Conservation (phyloP, 768 basidiomycete genomes). For the Hydnomerulius pinastri region DNA sequence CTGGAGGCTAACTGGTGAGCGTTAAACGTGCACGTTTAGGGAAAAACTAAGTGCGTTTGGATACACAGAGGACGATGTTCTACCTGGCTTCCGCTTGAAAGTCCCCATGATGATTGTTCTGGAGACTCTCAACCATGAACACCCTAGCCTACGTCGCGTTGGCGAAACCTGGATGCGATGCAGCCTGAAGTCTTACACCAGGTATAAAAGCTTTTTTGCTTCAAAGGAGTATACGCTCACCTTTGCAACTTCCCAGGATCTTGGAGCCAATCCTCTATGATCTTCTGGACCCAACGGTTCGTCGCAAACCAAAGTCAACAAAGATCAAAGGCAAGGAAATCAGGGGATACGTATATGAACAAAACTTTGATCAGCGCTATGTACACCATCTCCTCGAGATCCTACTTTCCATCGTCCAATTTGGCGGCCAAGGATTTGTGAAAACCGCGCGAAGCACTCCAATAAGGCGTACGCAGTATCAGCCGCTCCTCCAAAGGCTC, state of each 20-base stretch:
- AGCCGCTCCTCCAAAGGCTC: slow-evolving; percentile 61
- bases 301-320: slow-evolving; percentile 46
- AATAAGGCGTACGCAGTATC: slow-evolving; percentile 66
- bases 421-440: slow-evolving; percentile 88
- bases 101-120: slow-evolving; percentile 87
- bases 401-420: slow-evolving; percentile 73
- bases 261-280: slow-evolving; percentile 86
- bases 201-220: slow-evolving; percentile 46
- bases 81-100: slow-evolving; percentile 83
- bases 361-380: slow-evolving; percentile 76
- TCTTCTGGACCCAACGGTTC: slow-evolving; percentile 70
- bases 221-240: not conserved
- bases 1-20: slow-evolving; percentile 84
- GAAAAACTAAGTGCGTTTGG: slow-evolving; percentile 6
- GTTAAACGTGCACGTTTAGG: not conserved
- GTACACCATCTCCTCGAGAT: slow-evolving; percentile 75
- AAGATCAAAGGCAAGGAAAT: slow-evolving; percentile 69
- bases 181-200: slow-evolving; percentile 85
- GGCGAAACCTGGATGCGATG: slow-evolving; percentile 99
- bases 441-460: slow-evolving; percentile 68
- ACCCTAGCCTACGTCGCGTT: slow-evolving; percentile 71
- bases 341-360: slow-evolving; percentile 66
- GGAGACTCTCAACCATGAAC: slow-evolving; percentile 76
- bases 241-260: slow-evolving; percentile 50
- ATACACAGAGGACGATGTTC: slow-evolving; percentile 67